Conservation (phyloP, 1,139 yeast genomes). For the Suhomyces anneliseae region DNA sequence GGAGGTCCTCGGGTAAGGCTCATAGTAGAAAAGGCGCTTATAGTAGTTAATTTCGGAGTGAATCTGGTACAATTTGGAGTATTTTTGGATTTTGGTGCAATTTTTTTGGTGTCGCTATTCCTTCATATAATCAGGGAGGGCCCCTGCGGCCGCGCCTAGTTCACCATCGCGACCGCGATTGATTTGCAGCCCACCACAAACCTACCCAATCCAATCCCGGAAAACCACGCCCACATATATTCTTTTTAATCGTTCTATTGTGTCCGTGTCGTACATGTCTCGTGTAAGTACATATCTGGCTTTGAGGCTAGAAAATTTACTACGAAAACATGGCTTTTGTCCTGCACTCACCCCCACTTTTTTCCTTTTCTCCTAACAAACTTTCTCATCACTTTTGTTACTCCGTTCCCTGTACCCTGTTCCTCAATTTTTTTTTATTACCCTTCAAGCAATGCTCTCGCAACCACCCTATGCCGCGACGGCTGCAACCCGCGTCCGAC, state of each 20-base stretch:
- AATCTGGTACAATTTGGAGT: too few species aligned
- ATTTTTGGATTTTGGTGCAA: too few species aligned
- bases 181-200: background rate
- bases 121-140: background rate
- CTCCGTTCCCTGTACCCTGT: too few species aligned
- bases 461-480: slow-evolving; percentile 3
- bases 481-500: slow-evolving; percentile 11
- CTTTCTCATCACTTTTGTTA: too few species aligned
- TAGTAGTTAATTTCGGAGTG: too few species aligned
- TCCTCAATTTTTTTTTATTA: background rate
- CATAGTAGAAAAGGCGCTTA: too few species aligned
- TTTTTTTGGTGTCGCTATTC: too few species aligned
- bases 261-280: background rate
- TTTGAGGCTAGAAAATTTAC: too few species aligned
- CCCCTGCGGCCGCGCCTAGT: background rate
- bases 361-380: background rate
- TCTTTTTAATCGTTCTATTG: background rate
- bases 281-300: background rate
- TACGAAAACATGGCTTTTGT: background rate
- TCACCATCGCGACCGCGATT: background rate
- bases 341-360: background rate
- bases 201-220: background rate
- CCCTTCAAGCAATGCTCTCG: background rate
- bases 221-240: background rate
- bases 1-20: too few species aligned